Base-by-base conservation (phyloP, 768 basidiomycete species). In the Trametes maxima region DNA sequence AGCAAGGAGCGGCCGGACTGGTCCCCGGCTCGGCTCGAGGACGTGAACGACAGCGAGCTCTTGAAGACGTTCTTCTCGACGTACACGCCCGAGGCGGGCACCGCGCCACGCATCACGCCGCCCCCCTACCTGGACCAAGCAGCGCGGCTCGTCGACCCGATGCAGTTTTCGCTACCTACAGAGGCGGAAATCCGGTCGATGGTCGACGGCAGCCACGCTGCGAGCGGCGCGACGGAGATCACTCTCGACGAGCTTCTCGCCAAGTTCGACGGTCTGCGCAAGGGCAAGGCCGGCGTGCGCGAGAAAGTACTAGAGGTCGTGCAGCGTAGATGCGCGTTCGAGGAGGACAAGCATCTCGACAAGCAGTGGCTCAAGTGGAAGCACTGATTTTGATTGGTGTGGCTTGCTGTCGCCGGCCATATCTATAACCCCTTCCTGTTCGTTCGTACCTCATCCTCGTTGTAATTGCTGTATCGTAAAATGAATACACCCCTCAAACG, bases 241-340 rank as follows among this genome's bases (percentile, higher is more conserved):
- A 87, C 80, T 8, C 70, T 83, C 54, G 78, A 84, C 37, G 91
- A 94, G 67, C 72, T 95, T 45, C 67, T 92, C 5, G 74, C 78
- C 24, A 80, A 80, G 69, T 86, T 86, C 63, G 74, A 80, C 42
- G 74, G 78, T 28, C 62, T 81, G 49, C 79, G 80, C 33, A 69
- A 75, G 63, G 78, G 82, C 28, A 85, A 85, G 74, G 51, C 66
- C 65, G 92, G 91, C 25, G 84, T 92, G 2, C 78, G 74, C 67
- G 87, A 87, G 68, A 97, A 95, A 76, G 78, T 96, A 21, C 65
- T 83, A 37, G 94, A 95, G 65, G 85, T 97, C 48, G 81, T 90
- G 13, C 69, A 77, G 57, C 86, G 94, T 67, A 82, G 78, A 68
- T 94, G 91, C 68, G 78, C 81, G 42, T 72, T 85, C 43, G 77